Evolutionary conservation across 805 yeast species (phyloP), one percentile per base, ranked within the genome.

Genomic region (Starmerella gropengiesseri): DNA sequence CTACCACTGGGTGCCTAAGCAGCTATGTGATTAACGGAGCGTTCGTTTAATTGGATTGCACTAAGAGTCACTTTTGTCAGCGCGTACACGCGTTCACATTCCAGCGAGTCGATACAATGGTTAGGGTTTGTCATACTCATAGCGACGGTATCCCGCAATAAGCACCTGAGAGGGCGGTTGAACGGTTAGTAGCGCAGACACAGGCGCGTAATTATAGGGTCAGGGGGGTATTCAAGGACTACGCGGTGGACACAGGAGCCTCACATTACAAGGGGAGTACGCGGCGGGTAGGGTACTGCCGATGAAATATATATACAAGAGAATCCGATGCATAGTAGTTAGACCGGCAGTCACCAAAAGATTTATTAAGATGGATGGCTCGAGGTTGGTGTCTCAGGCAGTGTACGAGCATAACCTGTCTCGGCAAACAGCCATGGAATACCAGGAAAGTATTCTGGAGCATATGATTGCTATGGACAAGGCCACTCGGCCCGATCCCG

Each of bases 401-500:
- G 50, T 45, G 13, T 33, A 38, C 26, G 50, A 47, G 31, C 36
- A 43, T 7, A 37, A 45, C 13, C 49, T 53, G 5, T 51, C 56
- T 9, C 53, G 50, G 35, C 49, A 44, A 5, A 50, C 56, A 14
- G 50, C 57, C 11, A 50, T 50, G 9, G 70, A 66, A 46, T 66
- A 66, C 56, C 51, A 52, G 31, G 55, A 59, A 7, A 66, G 62
- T 33, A 58, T 65, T 27, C 50, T 59, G 14, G 52, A 49, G 25
- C 66, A 66, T 45, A 55, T 62, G 58, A 45, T 54, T 13, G 49
- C 47, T 26, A 45, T 65, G 54, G 65, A 61, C 46, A 52, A 42
- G 32, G 48, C 36, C 22, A 58, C 65, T 18, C 50, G 69, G 44
- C 82, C 89, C 13, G 68, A 73, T 57, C 55, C 77, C 48, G 58